Percentiles rank a stretch among this genome's conserved stretches.
Conservation (phyloP, 768 basidiomycete species). For the Pluteus cervinus region DNA sequence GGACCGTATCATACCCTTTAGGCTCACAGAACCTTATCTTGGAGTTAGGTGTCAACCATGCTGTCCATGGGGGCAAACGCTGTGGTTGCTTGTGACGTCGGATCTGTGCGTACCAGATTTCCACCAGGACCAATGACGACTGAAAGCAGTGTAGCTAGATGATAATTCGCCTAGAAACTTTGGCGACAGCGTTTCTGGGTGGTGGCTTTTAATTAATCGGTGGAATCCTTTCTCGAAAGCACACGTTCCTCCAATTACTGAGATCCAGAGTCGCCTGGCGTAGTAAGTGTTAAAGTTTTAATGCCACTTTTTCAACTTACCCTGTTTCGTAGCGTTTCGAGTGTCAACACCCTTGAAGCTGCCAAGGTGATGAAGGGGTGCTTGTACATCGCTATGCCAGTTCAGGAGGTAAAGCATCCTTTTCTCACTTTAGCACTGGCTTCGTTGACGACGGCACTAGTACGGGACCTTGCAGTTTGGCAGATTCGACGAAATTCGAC, state of each 20-base stretch:
- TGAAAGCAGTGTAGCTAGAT: conserved; percentile 51
- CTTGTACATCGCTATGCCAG: conserved; percentile 92
- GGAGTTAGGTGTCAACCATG: conserved; percentile 79
- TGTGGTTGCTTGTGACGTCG: conserved; percentile 93
- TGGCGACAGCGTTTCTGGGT: conserved; percentile 93
- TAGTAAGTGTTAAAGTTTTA: conserved; percentile 58
- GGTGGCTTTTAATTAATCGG: conserved; percentile 90
- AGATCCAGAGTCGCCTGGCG: conserved; percentile 89
- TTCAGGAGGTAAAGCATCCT: conserved; percentile 63
- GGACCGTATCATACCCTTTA: not conserved
- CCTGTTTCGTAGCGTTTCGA: conserved; percentile 68
- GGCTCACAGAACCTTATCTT: conserved; percentile 3
- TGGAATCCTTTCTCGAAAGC: conserved; percentile 89
- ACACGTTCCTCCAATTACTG: conserved; percentile 82
- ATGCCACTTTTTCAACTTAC: not conserved
- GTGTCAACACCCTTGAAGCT: conserved; percentile 90
- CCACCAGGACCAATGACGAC: not conserved
- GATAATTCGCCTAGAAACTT: conserved; percentile 94
- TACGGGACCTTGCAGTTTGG: conserved; percentile 89
- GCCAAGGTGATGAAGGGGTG: conserved; percentile 89
- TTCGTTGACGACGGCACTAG: conserved; percentile 28
- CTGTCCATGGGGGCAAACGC: conserved; percentile 84
- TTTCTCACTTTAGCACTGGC: not conserved
- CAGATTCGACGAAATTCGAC: conserved; percentile 84
- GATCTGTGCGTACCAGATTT: conserved; percentile 50